Evolutionary conservation across 2,329 filamentous ascomycete genomes (phyloP).

Genomic region (Davidsoniella eucalypti): DNA sequence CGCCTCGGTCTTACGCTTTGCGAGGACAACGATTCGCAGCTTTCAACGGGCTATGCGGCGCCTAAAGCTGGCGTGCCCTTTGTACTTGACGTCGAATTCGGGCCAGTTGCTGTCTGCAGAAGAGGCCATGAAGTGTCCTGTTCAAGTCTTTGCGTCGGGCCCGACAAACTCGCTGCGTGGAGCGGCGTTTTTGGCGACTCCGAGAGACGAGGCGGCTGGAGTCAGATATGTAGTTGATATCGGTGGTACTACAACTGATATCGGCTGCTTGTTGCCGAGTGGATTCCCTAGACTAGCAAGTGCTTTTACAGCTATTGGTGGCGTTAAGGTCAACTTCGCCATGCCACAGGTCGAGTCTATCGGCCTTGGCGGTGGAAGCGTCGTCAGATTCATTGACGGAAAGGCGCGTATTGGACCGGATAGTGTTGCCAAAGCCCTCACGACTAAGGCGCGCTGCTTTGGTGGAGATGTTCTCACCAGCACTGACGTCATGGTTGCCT

Average conservation of each 20-base stretch:
- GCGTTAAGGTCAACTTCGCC: slow-evolving; percentile 16
- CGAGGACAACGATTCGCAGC: slow-evolving; percentile 27
- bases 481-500: slow-evolving; percentile 16
- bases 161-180: slow-evolving; percentile 17
- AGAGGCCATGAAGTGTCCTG: slow-evolving; percentile 16
- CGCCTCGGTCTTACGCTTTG: slow-evolving; percentile 31
- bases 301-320: slow-evolving; percentile 15
- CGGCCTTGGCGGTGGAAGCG: slow-evolving; percentile 15
- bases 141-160: slow-evolving; percentile 16
- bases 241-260: slow-evolving; percentile 16
- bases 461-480: slow-evolving; percentile 15
- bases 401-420: slow-evolving; percentile 18
- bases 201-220: slow-evolving; percentile 4
- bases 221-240: slow-evolving; percentile 17
- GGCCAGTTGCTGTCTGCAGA: slow-evolving; percentile 19
- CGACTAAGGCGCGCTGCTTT: slow-evolving; percentile 15
- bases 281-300: slow-evolving; percentile 16
- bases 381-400: slow-evolving; percentile 9
- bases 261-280: slow-evolving; percentile 15
- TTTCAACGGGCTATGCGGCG: slow-evolving; percentile 29
- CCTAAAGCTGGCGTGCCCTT: slow-evolving; percentile 22
- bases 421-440: slow-evolving; percentile 17
- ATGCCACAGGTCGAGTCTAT: slow-evolving; percentile 17
- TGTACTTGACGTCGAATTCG: slow-evolving; percentile 35
- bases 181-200: slow-evolving; percentile 14